Conservation (phyloP, 805 yeast species). For the Candida germanica region DNA sequence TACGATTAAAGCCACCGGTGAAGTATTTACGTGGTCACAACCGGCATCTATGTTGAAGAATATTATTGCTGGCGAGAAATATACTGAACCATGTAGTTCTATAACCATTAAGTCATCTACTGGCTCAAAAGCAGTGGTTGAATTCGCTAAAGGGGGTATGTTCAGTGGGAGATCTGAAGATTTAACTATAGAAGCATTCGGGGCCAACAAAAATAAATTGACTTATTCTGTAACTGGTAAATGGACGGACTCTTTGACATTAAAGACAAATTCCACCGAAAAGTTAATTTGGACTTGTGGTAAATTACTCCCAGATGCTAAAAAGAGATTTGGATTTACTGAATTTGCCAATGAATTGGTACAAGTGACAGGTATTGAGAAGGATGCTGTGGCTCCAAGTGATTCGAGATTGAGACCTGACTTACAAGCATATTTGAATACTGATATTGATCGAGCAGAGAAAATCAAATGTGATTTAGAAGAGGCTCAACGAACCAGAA, state of each 20-base stretch:
- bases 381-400: slow-evolving; percentile 66
- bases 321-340: slow-evolving; percentile 80
- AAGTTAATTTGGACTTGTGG: slow-evolving; percentile 70
- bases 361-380: slow-evolving; percentile 71
- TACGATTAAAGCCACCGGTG: slow-evolving; percentile 58
- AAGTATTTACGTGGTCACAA: slow-evolving; percentile 73
- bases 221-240: slow-evolving; percentile 59
- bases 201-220: slow-evolving; percentile 31
- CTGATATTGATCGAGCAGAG: slow-evolving; percentile 72
- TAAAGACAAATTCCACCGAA: slow-evolving; percentile 40
- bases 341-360: slow-evolving; percentile 77
- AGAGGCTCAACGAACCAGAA: slow-evolving; percentile 73
- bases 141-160: slow-evolving; percentile 79
- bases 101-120: slow-evolving; percentile 63
- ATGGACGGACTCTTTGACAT: slow-evolving; percentile 72
- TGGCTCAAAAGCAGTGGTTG: slow-evolving; percentile 69
- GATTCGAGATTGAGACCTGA: slow-evolving; percentile 93
- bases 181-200: slow-evolving; percentile 44
- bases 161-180: slow-evolving; percentile 81
- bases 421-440: slow-evolving; percentile 66
- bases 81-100: slow-evolving; percentile 77
- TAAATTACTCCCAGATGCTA: slow-evolving; percentile 53
- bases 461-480: slow-evolving; percentile 64
- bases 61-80: slow-evolving; percentile 91
- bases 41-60: slow-evolving; percentile 84